phyloP scores from a whole-genome alignment of 2,329 filamentous ascomycete genomes.

The Fusarium sp. region DNA sequence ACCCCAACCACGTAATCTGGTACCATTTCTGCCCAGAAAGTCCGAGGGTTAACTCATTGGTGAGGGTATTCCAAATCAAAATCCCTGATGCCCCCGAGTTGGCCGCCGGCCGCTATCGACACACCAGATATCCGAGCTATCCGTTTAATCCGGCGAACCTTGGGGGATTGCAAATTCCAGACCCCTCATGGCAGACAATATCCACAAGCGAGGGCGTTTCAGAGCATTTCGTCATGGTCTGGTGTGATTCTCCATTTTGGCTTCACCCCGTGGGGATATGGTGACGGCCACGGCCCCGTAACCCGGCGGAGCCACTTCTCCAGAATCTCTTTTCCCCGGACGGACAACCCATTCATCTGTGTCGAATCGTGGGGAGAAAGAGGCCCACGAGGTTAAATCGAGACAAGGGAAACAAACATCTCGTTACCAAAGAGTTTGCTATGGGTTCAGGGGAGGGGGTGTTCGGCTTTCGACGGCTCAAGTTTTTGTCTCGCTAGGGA shows the following conservation, averaged over 20 bases:
- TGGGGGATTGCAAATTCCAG: not conserved
- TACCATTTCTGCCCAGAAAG: not conserved
- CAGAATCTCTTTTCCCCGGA: conserved; percentile 5
- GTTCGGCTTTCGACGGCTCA: conserved; percentile 26
- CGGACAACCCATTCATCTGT: not conserved
- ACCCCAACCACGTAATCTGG: not conserved
- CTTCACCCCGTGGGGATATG: not conserved
- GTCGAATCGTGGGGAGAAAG: not conserved
- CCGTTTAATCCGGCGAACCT: not conserved
- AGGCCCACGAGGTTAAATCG: conserved; percentile 27
- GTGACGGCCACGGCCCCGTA: not conserved
- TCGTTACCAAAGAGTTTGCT: not conserved
- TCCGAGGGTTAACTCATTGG: too few relatives aligned
- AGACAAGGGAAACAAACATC: not conserved
- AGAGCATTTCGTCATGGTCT: not conserved
- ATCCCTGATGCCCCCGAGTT: not conserved
- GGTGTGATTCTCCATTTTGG: not conserved
- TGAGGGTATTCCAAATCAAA: conserved; percentile 4
- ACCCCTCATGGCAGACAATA: not conserved
- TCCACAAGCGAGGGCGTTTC: not conserved
- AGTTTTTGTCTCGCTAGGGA: not conserved
- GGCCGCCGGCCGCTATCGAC: not conserved
- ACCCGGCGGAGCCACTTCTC: conserved; percentile 14
- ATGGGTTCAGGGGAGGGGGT: not conserved
- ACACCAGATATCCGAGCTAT: not conserved